Evolutionary conservation across 2,329 filamentous ascomycete genomes (phyloP).

Genomic region (Fusarium anguioides): DNA sequence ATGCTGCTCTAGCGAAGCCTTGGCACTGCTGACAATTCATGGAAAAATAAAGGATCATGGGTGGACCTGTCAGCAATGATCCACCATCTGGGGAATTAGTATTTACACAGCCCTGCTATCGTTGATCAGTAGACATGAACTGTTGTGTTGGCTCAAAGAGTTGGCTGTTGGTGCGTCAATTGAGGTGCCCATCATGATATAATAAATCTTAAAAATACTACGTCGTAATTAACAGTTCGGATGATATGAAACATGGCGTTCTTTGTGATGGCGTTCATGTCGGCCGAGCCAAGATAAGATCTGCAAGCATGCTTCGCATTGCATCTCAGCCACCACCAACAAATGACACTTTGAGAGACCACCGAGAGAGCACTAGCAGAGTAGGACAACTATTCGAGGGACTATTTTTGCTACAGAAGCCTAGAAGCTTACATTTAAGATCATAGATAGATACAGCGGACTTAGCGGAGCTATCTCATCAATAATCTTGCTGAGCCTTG

Average conservation of each 20-base stretch:
- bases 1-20: neutral
- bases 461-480: neutral
- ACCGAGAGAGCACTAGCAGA: neutral
- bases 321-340: neutral
- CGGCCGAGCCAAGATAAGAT: neutral
- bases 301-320: slow-evolving; percentile 5
- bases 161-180: neutral
- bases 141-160: neutral
- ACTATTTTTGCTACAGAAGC: neutral
- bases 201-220: neutral
- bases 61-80: slow-evolving; percentile 25
- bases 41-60: slow-evolving; percentile 6
- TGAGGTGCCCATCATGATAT: neutral
- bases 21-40: slow-evolving; percentile 6
- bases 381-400: neutral
- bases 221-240: no score
- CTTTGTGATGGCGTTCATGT: neutral
- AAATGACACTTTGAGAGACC: no score
- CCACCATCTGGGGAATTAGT: slow-evolving; percentile 15
- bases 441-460: neutral
- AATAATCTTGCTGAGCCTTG: neutral
- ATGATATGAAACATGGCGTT: slow-evolving; percentile 19
- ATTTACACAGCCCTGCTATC: slow-evolving; percentile 15
- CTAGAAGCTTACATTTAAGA: neutral
- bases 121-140: neutral